Base-by-base conservation (phyloP, 2,329 filamentous ascomycete genomes). In the Aspergillus sclerotialis region DNA sequence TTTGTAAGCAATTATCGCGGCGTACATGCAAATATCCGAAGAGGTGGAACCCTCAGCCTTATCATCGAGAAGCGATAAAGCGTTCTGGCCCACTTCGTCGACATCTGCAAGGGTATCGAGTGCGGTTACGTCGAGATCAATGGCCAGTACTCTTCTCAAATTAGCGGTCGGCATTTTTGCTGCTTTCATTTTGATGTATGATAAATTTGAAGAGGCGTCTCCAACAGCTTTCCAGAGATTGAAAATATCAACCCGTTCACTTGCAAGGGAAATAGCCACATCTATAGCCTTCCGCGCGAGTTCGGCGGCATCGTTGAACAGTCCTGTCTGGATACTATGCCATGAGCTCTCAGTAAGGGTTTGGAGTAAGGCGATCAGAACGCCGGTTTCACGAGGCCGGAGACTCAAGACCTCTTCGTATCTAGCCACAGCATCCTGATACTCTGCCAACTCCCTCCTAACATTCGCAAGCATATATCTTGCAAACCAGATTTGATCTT, bases 401-500 rank as follows among this genome's bases (percentile, higher is more conserved):
- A 72, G 69, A 14, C 69, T 63, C 30, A 94, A 71, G 6, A 96
- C 87, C 8, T 74, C 67, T 46, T 78, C 74, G 52, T 96, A 94
- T 5, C 87, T 76, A 16, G 67, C 58, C 38, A 94, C 84, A 0
- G 92, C 85, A 35, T 84, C 80, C 39, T 94, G 84, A 49, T 82
- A 94, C 27, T 93, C 82, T n/a, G 87, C 88, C 30, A 96, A 72
- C 55, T 96, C 90, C 35, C 89, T 79, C 58, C 88, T 87, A 35
- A 98, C 85, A 51, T 98, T 96, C 26, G 87, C 89, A 40, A 96
- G 76, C 82, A 98, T 93, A 60, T 95, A 95, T 54, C 86, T 86
- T 6, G 89, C 89, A 57, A 95, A 98, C 92, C 92, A 98, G 7
- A 77, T 83, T 46, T 93, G 84, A 0, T 75, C 78, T 13, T 68